Conservation (phyloP, 2,329 filamentous ascomycete species). For the Akanthomyces dipterigenus region DNA sequence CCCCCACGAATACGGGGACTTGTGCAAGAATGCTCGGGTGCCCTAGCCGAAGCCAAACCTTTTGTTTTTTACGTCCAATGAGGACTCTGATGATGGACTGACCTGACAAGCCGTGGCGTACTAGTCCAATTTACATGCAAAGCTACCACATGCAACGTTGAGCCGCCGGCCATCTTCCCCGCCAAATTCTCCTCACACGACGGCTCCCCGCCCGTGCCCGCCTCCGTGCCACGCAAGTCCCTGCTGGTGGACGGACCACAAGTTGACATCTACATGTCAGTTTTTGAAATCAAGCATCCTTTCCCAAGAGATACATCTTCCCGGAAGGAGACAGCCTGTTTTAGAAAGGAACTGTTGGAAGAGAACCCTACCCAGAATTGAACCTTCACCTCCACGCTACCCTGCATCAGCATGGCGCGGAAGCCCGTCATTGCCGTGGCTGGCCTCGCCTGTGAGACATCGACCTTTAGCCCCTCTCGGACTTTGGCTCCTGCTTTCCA, state of each 20-base stretch:
- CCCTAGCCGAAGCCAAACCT: neutral
- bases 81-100: neutral
- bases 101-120: neutral
- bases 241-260: neutral
- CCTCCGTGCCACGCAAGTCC: neutral
- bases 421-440: constrained; percentile 42
- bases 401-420: constrained; percentile 12
- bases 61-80: neutral
- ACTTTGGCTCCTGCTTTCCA: constrained; percentile 44
- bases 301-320: neutral
- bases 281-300: no score
- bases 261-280: neutral
- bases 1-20: neutral
- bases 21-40: neutral
- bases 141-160: neutral
- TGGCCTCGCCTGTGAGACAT: constrained; percentile 48
- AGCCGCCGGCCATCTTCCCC: neutral
- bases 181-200: neutral
- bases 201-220: neutral
- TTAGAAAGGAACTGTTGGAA: no score
- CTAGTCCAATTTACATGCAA: neutral
- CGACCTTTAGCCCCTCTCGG: constrained; percentile 44
- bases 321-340: neutral
- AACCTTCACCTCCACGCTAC: neutral
- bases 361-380: neutral